These are phyloP conservation scores for Ligustrum vulgare DNA, from an alignment of 257 asterid genomes.

Conservation along the genomic window DNA sequence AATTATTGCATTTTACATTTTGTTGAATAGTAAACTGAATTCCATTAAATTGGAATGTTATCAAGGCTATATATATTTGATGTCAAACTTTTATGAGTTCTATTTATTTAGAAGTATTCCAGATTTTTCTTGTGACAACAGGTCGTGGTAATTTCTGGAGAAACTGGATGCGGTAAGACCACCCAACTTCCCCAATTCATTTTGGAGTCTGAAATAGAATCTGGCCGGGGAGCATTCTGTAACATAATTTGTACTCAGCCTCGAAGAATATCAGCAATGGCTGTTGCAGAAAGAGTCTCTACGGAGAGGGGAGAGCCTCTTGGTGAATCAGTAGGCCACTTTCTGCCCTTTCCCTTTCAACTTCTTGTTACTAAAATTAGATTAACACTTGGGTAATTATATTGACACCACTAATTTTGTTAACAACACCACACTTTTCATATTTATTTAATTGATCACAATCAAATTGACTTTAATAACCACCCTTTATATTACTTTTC, in stretches of 20 bases:
- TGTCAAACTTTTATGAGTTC: slow-evolving; percentile 8
- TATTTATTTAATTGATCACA: no score
- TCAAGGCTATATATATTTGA: background rate
- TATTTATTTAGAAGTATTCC: slow-evolving; percentile 14
- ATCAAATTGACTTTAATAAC: no score
- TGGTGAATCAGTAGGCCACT: slow-evolving; percentile 81
- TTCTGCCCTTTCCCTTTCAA: slow-evolving; percentile 29
- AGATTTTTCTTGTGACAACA: slow-evolving; percentile 35
- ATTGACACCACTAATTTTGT: no score
- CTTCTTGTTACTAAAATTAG: slow-evolving; percentile 3
- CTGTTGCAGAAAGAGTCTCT: slow-evolving; percentile 95
- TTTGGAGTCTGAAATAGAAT: slow-evolving; percentile 90
- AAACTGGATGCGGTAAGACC: slow-evolving; percentile 99
- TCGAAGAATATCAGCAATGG: slow-evolving; percentile 93
- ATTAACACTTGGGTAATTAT: background rate
- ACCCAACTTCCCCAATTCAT: slow-evolving; percentile 97
- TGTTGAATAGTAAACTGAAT: slow-evolving; percentile 5
- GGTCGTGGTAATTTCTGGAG: slow-evolving; percentile 98
- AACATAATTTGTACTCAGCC: slow-evolving; percentile 98
- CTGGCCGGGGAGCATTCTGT: slow-evolving; percentile 99
- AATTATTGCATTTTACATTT: background rate
- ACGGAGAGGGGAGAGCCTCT: slow-evolving; percentile 97
- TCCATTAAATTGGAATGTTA: slow-evolving; percentile 6
- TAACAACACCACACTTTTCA: no score
- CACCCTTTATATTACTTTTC: no score